These are phyloP conservation scores for Eleusine indica DNA, from an alignment of 176 grass and related monocot species.

Conservation along the genomic window DNA sequence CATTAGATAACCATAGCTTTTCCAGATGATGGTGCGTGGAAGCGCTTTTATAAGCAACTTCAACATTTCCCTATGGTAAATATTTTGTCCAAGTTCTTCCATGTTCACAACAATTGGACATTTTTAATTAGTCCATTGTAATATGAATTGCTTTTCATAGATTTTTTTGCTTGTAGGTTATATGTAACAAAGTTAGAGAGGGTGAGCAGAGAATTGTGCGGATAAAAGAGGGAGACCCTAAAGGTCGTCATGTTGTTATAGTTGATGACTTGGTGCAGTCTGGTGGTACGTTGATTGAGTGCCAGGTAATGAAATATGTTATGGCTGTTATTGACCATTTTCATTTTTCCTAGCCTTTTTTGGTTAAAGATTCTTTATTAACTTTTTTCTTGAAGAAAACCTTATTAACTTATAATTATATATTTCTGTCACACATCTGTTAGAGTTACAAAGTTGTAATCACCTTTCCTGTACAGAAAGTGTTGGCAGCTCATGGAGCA, in stretches of 20 bases:
- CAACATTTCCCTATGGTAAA: slow-evolving; percentile 97
- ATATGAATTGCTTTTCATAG: slow-evolving; percentile 29
- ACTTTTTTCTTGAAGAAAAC: not conserved
- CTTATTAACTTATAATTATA: slow-evolving; percentile 29
- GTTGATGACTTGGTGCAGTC: slow-evolving; percentile 97
- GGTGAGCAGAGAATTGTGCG: slow-evolving; percentile 87
- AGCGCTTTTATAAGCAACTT: slow-evolving; percentile 95
- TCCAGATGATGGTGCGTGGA: slow-evolving; percentile 96
- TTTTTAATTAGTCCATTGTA: slow-evolving; percentile 1
- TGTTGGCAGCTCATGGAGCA: slow-evolving; percentile 86
- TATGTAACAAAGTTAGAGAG: slow-evolving; percentile 97
- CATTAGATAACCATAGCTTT: slow-evolving; percentile 95
- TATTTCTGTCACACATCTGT: slow-evolving; percentile 10
- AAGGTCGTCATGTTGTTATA: slow-evolving; percentile 83
- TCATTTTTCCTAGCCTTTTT: slow-evolving; percentile 12
- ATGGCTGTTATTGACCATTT: slow-evolving; percentile 21
- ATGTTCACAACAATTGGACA: not conserved
- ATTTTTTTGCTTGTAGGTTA: slow-evolving; percentile 49
- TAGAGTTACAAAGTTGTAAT: slow-evolving; percentile 27
- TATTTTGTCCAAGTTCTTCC: slow-evolving; percentile 21
- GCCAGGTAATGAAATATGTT: slow-evolving; percentile 62
- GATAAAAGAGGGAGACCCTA: slow-evolving; percentile 93
- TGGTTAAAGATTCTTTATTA: slow-evolving; percentile 2
- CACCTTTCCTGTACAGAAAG: slow-evolving; percentile 71
- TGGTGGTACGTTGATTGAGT: slow-evolving; percentile 95